Evolutionary conservation across 345 rosid genomes (phyloP), one percentile per base, ranked within the genome.

Genomic region (Eucalyptus coolabah): DNA sequence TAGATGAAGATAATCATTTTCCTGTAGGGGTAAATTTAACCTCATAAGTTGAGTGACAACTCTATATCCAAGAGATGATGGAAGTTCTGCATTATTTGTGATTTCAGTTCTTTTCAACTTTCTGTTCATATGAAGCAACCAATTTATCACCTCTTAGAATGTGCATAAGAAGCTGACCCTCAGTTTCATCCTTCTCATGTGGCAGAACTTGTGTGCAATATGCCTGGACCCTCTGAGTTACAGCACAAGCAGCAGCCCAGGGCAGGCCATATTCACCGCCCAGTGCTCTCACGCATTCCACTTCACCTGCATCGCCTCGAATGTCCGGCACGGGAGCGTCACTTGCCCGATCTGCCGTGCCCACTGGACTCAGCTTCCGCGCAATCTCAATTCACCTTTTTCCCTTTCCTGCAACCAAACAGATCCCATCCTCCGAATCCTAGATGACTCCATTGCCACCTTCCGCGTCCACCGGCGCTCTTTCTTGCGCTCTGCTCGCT

Each of bases 271-370:
- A 90, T 97, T 97, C 92, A 97, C 97, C 28, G 99, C 97, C 26
- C 98, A 97, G 45, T 97, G 99, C 94, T 96, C 96, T 89, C 99
- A 97, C 72, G 89, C 98, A 6, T 97, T 97, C 92, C 99, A 97
- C 89, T 95, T 94, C 54, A 92, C 93, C 67, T 97, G 99, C 94
- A 96, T 97, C 86, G 92, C 98, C 90, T 94, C 99, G 87, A 97
- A 97, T 89, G 98, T 97, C 49, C 97, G 96, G 88, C 98, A 97
- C 87, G 99, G 99, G 47, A 97, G 94, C 86, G 93, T 96, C 80
- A 96, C 96, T 91, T 97, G 99, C 91, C 99, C 98, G 28, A 94
- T 97, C 89, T 97, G 99, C 88, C 97, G 99, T 51, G 96, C 99
- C 51, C 96, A 94, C 89, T 97, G 99, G 98, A 96, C 98, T 54